Conservation (phyloP, 2,329 filamentous ascomycete genomes). For the Parascedosporium putredinis region DNA sequence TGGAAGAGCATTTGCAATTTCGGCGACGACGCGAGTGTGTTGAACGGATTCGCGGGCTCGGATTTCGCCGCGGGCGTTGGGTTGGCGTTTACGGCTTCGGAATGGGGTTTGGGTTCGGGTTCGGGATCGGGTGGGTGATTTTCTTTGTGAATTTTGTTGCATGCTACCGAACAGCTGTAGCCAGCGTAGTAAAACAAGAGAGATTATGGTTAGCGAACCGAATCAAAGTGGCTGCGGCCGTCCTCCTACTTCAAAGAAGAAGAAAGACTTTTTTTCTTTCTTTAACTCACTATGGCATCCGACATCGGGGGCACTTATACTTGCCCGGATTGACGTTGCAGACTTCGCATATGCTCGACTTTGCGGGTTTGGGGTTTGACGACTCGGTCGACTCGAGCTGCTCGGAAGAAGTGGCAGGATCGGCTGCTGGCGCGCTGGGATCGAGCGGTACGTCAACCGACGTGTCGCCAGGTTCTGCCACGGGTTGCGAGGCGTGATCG, state of each 20-base stretch:
- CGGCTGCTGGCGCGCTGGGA: too few relatives aligned
- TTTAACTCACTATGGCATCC: slow-evolving; percentile 48
- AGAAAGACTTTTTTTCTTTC: too few relatives aligned
- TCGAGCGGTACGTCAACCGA: too few relatives aligned
- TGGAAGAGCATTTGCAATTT: slow-evolving; percentile 40
- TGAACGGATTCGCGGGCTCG: slow-evolving; percentile 33
- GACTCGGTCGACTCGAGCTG: neutral
- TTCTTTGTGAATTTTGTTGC: slow-evolving; percentile 41
- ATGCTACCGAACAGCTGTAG: slow-evolving; percentile 47
- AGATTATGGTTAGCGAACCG: neutral
- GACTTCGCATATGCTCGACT: slow-evolving; percentile 33
- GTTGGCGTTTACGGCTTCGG: slow-evolving; percentile 13
- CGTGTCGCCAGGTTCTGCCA: too few relatives aligned
- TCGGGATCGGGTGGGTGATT: slow-evolving; percentile 34
- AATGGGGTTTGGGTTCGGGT: too few relatives aligned
- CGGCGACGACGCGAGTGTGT: slow-evolving; percentile 37
- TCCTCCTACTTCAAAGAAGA: too few relatives aligned
- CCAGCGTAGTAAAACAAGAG: neutral
- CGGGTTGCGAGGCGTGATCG: too few relatives aligned
- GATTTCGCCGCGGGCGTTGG: slow-evolving; percentile 5
- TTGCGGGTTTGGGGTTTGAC: neutral
- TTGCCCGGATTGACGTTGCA: slow-evolving; percentile 42
- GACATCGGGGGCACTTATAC: slow-evolving; percentile 54
- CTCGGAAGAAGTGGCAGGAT: neutral
- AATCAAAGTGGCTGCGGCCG: too few relatives aligned